Base-by-base conservation (phyloP, 257 asterid species). In the Nicotiana benthamiana region DNA sequence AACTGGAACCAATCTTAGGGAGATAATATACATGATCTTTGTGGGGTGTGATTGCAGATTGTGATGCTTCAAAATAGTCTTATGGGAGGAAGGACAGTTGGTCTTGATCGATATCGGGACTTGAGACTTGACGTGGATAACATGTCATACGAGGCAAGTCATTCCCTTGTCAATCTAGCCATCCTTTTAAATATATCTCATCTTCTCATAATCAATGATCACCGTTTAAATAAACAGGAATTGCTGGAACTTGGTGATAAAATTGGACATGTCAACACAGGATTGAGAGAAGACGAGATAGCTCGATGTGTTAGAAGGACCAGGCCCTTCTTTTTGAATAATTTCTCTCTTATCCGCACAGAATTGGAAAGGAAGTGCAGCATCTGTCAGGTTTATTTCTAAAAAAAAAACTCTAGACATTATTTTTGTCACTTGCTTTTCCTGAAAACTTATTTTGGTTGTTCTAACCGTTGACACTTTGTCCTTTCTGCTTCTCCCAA, bases 231-330 rank as follows among this genome's bases (percentile, higher is more conserved):
- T 36, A 48, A 74, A 83, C 91, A 95, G 99, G 97, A 95, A 83
- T 77, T 95, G 84, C 87, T 95, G 84, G 99, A 95, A 84, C 99
- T 95, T 13, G 97, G 99, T 46, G 99, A 95, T 65, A 89, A 84
- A 81, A 95, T 95, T 57, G 99, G 99, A 66, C 70, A 95, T 54
- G 99, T 95, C 81, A 91, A 86, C 92, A 95, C 97, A 12, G 99
- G 99, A 70, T 80, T 95, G 85, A 90, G 89, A 82, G 97, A 95
- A 64, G 94, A 92, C 36, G 96, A 91, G 82, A 90, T 95, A 78
- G 64, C 85, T 76, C 81, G 79, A 63, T 92, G 97, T 66, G 82
- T 95, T 83, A 89, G 92, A 86, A 95, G 84, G 80, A 83, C 85
- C n/a, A 91, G 88, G 24, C 85, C 84, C 54, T 83, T 88, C 0